These are phyloP conservation scores for Apophysomyces ossiformis DNA, from an alignment of 371 early-diverging fungal species.

Conservation along the genomic window DNA sequence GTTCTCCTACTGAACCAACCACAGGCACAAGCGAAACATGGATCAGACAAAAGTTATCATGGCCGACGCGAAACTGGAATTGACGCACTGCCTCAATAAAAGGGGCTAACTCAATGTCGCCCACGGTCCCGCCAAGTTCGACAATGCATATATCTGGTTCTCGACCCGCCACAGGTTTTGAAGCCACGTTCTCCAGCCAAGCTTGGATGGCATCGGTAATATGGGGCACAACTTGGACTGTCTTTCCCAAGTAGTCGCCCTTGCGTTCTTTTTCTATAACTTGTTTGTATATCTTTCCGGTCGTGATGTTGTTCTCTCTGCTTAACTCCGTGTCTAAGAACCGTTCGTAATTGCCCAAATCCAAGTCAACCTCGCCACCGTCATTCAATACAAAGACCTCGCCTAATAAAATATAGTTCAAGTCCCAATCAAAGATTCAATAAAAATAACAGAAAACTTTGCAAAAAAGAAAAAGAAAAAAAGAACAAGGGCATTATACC, in stretches of 20 bases:
- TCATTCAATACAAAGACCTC: conserved; percentile 99
- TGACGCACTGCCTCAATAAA: conserved; percentile 99
- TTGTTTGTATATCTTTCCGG: conserved; percentile 97
- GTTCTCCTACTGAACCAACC: conserved; percentile 97
- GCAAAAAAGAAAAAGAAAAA: no score
- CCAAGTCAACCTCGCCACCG: conserved; percentile 99
- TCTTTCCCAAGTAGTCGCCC: conserved; percentile 98
- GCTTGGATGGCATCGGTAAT: conserved; percentile 97
- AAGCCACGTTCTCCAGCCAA: conserved; percentile 94
- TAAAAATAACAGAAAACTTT: background rate
- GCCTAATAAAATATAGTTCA: conserved; percentile 49
- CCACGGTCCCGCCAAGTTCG: conserved; percentile 99
- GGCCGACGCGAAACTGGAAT: conserved; percentile 98
- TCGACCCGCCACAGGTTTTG: conserved; percentile 82
- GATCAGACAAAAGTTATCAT: conserved; percentile 95
- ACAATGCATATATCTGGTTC: conserved; percentile 98
- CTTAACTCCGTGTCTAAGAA: conserved; percentile 94
- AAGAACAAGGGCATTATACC: conserved; percentile 54
- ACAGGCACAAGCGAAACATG: conserved; percentile 98
- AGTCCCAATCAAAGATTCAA: background rate
- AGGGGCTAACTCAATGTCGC: conserved; percentile 98
- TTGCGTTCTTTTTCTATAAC: conserved; percentile 93
- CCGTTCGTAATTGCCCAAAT: conserved; percentile 99
- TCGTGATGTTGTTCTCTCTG: conserved; percentile 98
- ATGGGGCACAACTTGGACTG: conserved; percentile 99